These are phyloP conservation scores for Alternaria viburni DNA, from an alignment of 2,329 filamentous ascomycete species.

Conservation along the genomic window DNA sequence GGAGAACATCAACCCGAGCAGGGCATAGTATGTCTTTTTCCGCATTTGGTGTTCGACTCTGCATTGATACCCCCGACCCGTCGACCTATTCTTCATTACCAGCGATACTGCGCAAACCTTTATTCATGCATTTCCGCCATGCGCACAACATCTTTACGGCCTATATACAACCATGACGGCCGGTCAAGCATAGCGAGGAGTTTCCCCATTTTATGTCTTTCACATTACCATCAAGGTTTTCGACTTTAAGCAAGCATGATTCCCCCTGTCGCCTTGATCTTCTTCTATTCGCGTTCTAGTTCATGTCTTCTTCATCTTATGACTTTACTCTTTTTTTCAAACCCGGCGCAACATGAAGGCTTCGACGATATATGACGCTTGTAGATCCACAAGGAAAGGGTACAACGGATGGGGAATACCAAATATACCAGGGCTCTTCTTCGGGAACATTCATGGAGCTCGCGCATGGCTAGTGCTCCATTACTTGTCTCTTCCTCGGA, in stretches of 20 bases:
- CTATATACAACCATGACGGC: slow-evolving; percentile 5
- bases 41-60: slow-evolving; percentile 18
- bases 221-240: neutral
- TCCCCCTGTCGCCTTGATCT: slow-evolving; percentile 12
- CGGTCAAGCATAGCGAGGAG: slow-evolving; percentile 18
- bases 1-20: slow-evolving; percentile 60
- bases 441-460: neutral
- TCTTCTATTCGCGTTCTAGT: neutral
- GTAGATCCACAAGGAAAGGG: slow-evolving; percentile 1
- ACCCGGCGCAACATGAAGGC: slow-evolving; percentile 1
- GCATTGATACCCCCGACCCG: slow-evolving; percentile 13
- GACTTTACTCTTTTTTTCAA: neutral
- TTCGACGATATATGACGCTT: slow-evolving; percentile 10
- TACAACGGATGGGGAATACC: neutral
- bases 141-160: slow-evolving; percentile 11
- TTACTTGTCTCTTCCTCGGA: neutral
- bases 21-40: slow-evolving; percentile 26
- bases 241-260: slow-evolving; percentile 14
- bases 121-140: slow-evolving; percentile 7
- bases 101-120: neutral
- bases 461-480: neutral
- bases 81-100: neutral
- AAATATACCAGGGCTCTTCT: neutral
- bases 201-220: slow-evolving; percentile 4
- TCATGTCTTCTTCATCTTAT: neutral